Conservation (phyloP, 495 filamentous ascomycete genomes). For the Neurospora cerealis region DNA sequence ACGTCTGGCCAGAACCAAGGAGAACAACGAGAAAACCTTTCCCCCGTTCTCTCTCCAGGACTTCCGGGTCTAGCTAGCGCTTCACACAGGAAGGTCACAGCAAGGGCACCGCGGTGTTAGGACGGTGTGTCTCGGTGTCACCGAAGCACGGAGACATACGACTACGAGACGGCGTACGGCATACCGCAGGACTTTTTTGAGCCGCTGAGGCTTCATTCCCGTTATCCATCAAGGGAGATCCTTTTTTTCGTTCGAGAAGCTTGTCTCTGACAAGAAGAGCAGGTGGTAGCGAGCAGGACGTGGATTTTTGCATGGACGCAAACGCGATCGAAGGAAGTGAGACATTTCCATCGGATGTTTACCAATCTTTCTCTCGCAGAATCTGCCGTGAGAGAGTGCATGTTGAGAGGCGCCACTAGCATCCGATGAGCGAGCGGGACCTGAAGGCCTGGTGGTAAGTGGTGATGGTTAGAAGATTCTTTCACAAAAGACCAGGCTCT, state of each 20-base stretch:
- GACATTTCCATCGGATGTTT: background rate
- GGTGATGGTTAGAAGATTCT: background rate
- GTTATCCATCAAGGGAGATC: background rate
- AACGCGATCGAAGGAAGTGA: background rate
- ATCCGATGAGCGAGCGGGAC: background rate
- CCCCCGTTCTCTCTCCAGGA: background rate
- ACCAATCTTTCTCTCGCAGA: background rate
- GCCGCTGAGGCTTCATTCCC: background rate
- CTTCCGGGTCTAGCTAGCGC: background rate
- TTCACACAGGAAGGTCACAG: background rate
- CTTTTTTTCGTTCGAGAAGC: background rate
- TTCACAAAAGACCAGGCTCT: background rate
- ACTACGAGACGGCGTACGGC: background rate
- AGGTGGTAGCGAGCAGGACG: background rate
- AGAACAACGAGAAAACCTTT: background rate
- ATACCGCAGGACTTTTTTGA: background rate
- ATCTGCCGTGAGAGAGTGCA: background rate
- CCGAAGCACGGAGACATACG: background rate
- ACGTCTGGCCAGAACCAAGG: background rate
- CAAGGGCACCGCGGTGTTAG: background rate
- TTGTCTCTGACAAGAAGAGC: background rate
- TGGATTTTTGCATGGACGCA: background rate
- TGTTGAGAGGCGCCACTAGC: background rate
- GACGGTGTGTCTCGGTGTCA: background rate
- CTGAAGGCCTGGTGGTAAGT: background rate